Conservation (phyloP, 2,329 filamentous ascomycete genomes). For the Anthostomella pinea region DNA sequence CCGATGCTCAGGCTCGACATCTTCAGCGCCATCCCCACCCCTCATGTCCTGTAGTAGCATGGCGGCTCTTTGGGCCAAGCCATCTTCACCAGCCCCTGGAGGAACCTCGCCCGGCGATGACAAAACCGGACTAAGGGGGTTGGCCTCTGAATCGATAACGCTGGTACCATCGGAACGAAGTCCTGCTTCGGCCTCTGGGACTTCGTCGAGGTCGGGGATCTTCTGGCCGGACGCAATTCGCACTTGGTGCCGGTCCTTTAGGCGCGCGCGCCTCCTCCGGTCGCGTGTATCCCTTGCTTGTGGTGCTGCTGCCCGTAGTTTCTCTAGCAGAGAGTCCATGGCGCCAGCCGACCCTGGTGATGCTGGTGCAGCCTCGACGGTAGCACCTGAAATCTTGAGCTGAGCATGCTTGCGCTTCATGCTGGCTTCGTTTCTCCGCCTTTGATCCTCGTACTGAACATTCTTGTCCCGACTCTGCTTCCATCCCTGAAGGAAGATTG, state of each 20-base stretch:
- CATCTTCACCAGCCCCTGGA: slow-evolving; percentile 51
- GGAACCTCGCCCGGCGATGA: slow-evolving; percentile 38
- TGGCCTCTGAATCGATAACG: slow-evolving; percentile 47
- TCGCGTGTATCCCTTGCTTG: slow-evolving; percentile 88
- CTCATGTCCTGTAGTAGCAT: slow-evolving; percentile 81
- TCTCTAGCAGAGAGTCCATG: slow-evolving; percentile 95
- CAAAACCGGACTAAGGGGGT: slow-evolving; percentile 49
- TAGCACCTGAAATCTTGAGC: slow-evolving; percentile 55
- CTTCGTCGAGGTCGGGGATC: slow-evolving; percentile 71
- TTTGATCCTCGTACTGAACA: slow-evolving; percentile 73
- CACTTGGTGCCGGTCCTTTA: slow-evolving; percentile 89
- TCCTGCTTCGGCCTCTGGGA: slow-evolving; percentile 51
- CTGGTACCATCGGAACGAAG: slow-evolving; percentile 33
- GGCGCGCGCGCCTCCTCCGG: slow-evolving; percentile 76
- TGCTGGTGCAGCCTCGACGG: slow-evolving; percentile 46
- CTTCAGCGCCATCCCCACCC: slow-evolving; percentile 58
- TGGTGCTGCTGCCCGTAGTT: slow-evolving; percentile 87
- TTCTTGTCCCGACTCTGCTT: slow-evolving; percentile 97
- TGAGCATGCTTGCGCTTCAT: slow-evolving; percentile 88
- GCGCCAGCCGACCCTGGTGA: slow-evolving; percentile 78
- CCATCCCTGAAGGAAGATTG: slow-evolving; percentile 87
- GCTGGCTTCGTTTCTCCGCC: slow-evolving; percentile 81
- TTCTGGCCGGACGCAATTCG: slow-evolving; percentile 86
- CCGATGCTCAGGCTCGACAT: slow-evolving; percentile 51
- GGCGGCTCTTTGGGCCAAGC: slow-evolving; percentile 82